These are phyloP conservation scores for Grigorovia transvaalensis DNA, from an alignment of 805 yeast genomes.

Conservation along the genomic window DNA sequence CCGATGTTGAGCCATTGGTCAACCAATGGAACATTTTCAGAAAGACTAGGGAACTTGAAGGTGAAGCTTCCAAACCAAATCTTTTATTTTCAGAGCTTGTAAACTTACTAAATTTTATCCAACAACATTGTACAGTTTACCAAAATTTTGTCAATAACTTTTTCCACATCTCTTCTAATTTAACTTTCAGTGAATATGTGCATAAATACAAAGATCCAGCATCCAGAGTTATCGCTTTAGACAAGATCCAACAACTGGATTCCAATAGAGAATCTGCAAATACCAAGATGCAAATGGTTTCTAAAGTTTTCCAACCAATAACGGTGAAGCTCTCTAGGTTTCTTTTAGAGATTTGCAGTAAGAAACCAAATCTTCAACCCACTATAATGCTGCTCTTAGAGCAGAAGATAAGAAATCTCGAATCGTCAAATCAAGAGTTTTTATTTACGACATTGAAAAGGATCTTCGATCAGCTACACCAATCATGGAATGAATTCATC, in stretches of 20 bases:
- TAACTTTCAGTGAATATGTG: constrained; percentile 36
- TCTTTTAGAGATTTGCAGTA: constrained; percentile 29
- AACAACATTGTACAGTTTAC: constrained; percentile 30
- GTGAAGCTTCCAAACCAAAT: constrained; percentile 5
- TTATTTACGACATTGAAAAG: constrained; percentile 40
- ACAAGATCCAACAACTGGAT: constrained; percentile 31
- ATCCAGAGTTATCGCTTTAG: constrained; percentile 21
- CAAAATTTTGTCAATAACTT: constrained; percentile 39
- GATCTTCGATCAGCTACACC: constrained; percentile 39
- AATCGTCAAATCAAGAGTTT: constrained; percentile 56
- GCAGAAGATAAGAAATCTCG: constrained; percentile 25
- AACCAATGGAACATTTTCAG: constrained; percentile 14
- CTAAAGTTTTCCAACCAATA: constrained; percentile 34
- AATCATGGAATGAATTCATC: constrained; percentile 50
- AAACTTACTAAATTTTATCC: constrained; percentile 11
- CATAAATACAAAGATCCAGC: constrained; percentile 20
- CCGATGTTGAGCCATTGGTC: constrained; percentile 6
- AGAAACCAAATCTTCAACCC: constrained; percentile 34
- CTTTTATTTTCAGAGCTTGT: constrained; percentile 7
- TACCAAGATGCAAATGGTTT: constrained; percentile 37
- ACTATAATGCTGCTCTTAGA: constrained; percentile 36
- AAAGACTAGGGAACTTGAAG: constrained; percentile 7
- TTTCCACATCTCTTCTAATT: constrained; percentile 35
- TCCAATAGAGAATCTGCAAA: constrained; percentile 40
- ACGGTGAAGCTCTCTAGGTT: constrained; percentile 20